A percentile compares a stretch with the other conserved stretches of the same genome.
These are phyloP conservation scores for Scopulariopsis brevicaulis DNA, from an alignment of 2,329 filamentous ascomycete genomes.

Conservation along the genomic window DNA sequence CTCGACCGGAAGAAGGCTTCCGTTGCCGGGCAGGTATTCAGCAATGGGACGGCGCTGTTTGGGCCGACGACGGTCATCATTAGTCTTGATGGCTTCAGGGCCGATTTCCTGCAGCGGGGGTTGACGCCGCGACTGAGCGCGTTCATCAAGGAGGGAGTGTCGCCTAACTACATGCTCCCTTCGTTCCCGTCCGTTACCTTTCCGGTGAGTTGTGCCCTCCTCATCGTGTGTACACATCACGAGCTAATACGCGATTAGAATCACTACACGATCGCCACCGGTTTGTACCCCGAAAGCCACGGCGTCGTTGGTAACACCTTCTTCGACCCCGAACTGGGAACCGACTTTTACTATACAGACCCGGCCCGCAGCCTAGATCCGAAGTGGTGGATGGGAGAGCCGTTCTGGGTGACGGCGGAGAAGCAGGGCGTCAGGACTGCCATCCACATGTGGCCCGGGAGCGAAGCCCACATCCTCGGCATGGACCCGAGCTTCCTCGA, in stretches of 20 bases:
- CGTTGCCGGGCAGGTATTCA: conserved; percentile 27
- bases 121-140: conserved; percentile 73
- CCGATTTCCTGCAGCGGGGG: conserved; percentile 77
- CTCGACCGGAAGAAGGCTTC: conserved; percentile 25
- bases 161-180: conserved; percentile 83
- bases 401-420: conserved; percentile 89
- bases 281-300: conserved; percentile 84
- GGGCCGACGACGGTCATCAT: conserved; percentile 87
- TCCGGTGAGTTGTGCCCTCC: conserved; percentile 28
- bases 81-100: conserved; percentile 90
- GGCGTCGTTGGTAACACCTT: conserved; percentile 91
- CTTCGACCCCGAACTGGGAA: conserved; percentile 68
- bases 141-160: conserved; percentile 74
- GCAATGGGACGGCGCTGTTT: conserved; percentile 84
- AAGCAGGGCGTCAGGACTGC: conserved; percentile 66
- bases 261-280: conserved; percentile 88
- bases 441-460: conserved; percentile 98
- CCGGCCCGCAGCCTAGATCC: conserved; percentile 63
- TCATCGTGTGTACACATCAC: background rate
- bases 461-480: conserved; percentile 72
- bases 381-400: conserved; percentile 93
- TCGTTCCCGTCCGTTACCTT: conserved; percentile 96
- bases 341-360: conserved; percentile 84
- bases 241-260: conserved; percentile 29
- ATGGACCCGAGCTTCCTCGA: conserved; percentile 73